Evolutionary conservation across 2,329 filamentous ascomycete species (phyloP).

Genomic region (Fusarium palustre): DNA sequence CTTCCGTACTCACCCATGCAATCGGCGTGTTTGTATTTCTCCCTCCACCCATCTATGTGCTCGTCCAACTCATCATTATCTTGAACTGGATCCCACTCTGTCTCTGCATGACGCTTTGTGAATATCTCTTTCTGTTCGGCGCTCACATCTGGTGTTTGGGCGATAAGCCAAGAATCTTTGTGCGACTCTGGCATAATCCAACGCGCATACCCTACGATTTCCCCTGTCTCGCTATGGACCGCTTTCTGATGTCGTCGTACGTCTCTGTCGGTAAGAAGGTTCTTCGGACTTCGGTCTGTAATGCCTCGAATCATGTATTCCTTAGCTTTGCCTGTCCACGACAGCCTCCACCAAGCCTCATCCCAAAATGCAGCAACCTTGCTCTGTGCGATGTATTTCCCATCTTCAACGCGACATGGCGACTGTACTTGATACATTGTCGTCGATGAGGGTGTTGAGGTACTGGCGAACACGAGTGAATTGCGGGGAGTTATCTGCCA

Average conservation of each 20-base stretch:
- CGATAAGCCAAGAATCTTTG: slow-evolving; percentile 18
- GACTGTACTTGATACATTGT: slow-evolving; percentile 15
- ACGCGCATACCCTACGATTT: slow-evolving; percentile 42
- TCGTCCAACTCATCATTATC: slow-evolving; percentile 24
- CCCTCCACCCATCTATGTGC: slow-evolving; percentile 19
- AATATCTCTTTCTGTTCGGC: neutral
- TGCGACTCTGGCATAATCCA: slow-evolving; percentile 32
- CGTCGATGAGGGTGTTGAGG: neutral
- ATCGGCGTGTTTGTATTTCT: slow-evolving; percentile 20
- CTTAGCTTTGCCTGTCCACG: slow-evolving; percentile 22
- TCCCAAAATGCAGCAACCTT: slow-evolving; percentile 37
- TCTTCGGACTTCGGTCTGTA: slow-evolving; percentile 28
- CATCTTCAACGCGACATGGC: slow-evolving; percentile 19
- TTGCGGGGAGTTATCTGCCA: neutral
- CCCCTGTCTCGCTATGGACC: slow-evolving; percentile 30
- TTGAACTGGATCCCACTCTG: neutral
- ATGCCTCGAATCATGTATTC: slow-evolving; percentile 30
- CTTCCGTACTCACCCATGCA: slow-evolving; percentile 16
- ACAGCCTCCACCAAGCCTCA: slow-evolving; percentile 39
- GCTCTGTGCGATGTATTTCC: slow-evolving; percentile 23
- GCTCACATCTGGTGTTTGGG: slow-evolving; percentile 31
- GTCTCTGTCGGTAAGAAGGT: slow-evolving; percentile 29
- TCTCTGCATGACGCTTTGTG: neutral
- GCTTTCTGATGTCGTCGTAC: slow-evolving; percentile 39
- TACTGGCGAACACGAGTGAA: neutral